Conservation (phyloP, 2,329 filamentous ascomycete species). For the Chrysoporthe puriensis region DNA sequence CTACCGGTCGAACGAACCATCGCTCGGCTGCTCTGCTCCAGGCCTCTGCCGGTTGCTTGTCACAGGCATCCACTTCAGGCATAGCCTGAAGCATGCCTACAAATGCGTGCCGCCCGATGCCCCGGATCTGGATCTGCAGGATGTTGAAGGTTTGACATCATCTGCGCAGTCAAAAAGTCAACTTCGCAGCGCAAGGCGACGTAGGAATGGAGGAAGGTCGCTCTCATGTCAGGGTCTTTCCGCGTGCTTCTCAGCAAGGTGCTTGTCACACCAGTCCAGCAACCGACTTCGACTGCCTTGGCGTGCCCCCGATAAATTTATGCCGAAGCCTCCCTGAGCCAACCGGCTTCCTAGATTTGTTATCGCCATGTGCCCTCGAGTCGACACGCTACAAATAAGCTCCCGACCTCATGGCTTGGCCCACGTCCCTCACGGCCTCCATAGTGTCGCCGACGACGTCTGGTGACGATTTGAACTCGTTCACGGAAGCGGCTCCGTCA, state of each 20-base stretch:
- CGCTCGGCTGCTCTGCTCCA: neutral
- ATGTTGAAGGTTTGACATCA: slow-evolving; percentile 12
- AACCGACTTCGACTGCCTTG: neutral
- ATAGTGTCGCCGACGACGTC: neutral
- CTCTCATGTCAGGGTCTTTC: neutral
- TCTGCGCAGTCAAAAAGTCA: slow-evolving; percentile 16
- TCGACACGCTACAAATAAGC: neutral
- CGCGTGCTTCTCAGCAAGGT: neutral
- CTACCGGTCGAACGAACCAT: neutral
- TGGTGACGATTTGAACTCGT: neutral
- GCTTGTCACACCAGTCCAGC: neutral
- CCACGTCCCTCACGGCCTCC: neutral
- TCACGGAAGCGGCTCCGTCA: neutral
- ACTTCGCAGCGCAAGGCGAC: neutral
- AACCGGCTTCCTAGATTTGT: neutral
- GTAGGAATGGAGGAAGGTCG: neutral
- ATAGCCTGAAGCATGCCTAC: slow-evolving; percentile 19
- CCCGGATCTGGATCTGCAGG: slow-evolving; percentile 17
- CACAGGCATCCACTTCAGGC: slow-evolving; percentile 8
- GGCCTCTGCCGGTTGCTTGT: neutral
- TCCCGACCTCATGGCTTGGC: neutral
- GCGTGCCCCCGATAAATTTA: neutral
- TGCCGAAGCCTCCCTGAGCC: slow-evolving; percentile 4
- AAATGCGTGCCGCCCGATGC: slow-evolving; percentile 13
- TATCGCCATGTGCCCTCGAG: neutral